Evolutionary conservation across 2,329 filamentous ascomycete species (phyloP), one percentile per base, ranked within the genome.

Genomic region (Lachnellula arida): DNA sequence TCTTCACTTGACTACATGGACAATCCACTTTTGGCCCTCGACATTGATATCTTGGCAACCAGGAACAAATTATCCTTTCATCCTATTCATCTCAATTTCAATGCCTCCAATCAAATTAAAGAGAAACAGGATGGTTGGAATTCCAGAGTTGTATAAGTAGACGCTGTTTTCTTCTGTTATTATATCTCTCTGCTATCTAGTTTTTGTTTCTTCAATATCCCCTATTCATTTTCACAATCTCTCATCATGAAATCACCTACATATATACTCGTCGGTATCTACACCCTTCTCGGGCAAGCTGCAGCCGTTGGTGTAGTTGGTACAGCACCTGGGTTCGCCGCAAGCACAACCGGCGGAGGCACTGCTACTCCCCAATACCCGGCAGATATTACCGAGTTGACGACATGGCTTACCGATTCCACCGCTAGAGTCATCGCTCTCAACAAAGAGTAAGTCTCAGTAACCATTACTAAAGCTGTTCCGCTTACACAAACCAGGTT

Each of bases 301-400:
- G 54, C 46, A 39, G 57, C 59, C 8, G 51, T 49, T 14, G 51
- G 42, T 14, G 60, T 64, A 35, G 37, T 40, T 50, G 60, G 62
- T 5, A 49, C 53, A 12, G 56, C 60, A 12, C 55, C 55, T 23
- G 62, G 62, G 19, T 64, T 64, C 46, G 66, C 58, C 5, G 48
- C 46, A 57, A 79, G 80, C 49, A 79, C 81, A 22, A 86, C 84
- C 14, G 84, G 84, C 37, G 84, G 84, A 63, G 82, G 82, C 53
- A 74, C 64, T 58, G 81, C 79, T 22, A 72, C 74, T 5, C 70
- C 79, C 23, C 79, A 78, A 9, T 80, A 81, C 62, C 82, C 82
- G 5, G 72, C 69, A 22, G 78, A 74, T 50, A 81, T 71, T 39
- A 74, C 72, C 22, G 75, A 87, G 75, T 77, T 86, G 50, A 78